Conservation (phyloP, 257 asterid genomes). For the Mitragyna speciosa region DNA sequence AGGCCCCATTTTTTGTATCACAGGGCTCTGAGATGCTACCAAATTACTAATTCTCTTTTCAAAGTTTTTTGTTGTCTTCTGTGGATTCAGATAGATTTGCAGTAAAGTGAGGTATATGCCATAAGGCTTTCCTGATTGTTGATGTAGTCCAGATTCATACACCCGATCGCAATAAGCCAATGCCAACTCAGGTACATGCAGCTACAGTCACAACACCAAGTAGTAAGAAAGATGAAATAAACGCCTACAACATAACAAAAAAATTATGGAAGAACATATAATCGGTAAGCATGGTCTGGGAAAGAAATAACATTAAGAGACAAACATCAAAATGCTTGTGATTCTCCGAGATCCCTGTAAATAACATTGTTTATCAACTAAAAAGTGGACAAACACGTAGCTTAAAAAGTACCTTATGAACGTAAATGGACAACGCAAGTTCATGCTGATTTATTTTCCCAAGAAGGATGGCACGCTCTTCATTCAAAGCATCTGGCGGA, state of each 20-base stretch:
- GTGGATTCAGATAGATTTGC: slow-evolving; percentile 91
- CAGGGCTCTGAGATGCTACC: slow-evolving; percentile 53
- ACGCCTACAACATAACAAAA: slow-evolving; percentile 9
- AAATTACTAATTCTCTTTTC: slow-evolving; percentile 67
- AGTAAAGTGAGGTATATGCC: slow-evolving; percentile 83
- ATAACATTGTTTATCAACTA: background rate
- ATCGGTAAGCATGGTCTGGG: background rate
- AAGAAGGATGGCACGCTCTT: slow-evolving; percentile 87
- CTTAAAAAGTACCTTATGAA: slow-evolving; percentile 68
- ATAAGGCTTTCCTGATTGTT: slow-evolving; percentile 61
- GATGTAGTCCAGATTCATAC: slow-evolving; percentile 59
- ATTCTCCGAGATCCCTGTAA: background rate
- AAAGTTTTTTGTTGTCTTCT: slow-evolving; percentile 69
- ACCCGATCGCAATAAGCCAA: slow-evolving; percentile 87
- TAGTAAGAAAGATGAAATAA: slow-evolving; percentile 16
- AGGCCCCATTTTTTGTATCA: slow-evolving; percentile 46
- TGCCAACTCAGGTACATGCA: slow-evolving; percentile 92
- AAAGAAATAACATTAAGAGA: background rate
- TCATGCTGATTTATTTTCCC: slow-evolving; percentile 97
- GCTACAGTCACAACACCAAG: slow-evolving; percentile 37
- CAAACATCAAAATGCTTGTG: background rate
- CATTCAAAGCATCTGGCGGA: slow-evolving; percentile 83
- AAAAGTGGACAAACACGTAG: background rate
- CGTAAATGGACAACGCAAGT: slow-evolving; percentile 88
- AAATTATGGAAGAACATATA: background rate